These are phyloP conservation scores for Pseudocercospora cruenta DNA, from an alignment of 2,329 filamentous ascomycete species.

Conservation along the genomic window DNA sequence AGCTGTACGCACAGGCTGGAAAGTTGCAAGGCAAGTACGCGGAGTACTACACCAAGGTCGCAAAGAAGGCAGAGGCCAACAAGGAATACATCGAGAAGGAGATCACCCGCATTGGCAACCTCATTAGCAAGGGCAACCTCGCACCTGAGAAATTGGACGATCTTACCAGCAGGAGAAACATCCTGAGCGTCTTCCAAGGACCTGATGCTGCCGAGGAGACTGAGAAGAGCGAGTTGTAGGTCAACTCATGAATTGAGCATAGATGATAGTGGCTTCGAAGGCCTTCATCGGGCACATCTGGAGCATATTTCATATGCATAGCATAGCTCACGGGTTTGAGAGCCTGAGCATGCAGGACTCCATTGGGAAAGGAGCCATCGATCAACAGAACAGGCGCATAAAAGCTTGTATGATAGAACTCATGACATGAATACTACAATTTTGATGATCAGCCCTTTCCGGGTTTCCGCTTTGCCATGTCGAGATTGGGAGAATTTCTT, in stretches of 20 bases:
- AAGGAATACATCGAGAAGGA: slow-evolving; percentile 84
- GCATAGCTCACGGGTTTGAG: not conserved
- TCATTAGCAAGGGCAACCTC: slow-evolving; percentile 84
- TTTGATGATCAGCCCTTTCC: slow-evolving; percentile 6
- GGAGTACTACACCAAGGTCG: slow-evolving; percentile 86
- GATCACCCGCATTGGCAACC: slow-evolving; percentile 73
- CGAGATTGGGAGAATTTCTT: not conserved
- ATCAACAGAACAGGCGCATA: not conserved
- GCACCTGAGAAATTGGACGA: slow-evolving; percentile 87
- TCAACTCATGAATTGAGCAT: not conserved
- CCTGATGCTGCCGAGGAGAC: slow-evolving; percentile 41
- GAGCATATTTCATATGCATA: not conserved
- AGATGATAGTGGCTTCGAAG: not conserved
- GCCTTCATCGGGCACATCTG: not conserved
- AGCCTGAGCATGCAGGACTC: not conserved
- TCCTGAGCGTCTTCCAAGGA: slow-evolving; percentile 73
- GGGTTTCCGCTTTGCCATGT: not conserved
- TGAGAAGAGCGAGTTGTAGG: slow-evolving; percentile 27
- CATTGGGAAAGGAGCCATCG: not conserved
- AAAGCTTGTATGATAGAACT: slow-evolving; percentile 5
- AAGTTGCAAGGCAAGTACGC: slow-evolving; percentile 78
- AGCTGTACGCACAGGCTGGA: slow-evolving; percentile 72
- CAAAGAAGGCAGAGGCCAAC: slow-evolving; percentile 80
- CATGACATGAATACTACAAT: not conserved
- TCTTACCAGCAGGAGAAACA: slow-evolving; percentile 82